A percentile compares a stretch with the other conserved stretches of the same genome.
Evolutionary conservation across 1,139 yeast genomes (phyloP).

Genomic region (Yarrowia galli): DNA sequence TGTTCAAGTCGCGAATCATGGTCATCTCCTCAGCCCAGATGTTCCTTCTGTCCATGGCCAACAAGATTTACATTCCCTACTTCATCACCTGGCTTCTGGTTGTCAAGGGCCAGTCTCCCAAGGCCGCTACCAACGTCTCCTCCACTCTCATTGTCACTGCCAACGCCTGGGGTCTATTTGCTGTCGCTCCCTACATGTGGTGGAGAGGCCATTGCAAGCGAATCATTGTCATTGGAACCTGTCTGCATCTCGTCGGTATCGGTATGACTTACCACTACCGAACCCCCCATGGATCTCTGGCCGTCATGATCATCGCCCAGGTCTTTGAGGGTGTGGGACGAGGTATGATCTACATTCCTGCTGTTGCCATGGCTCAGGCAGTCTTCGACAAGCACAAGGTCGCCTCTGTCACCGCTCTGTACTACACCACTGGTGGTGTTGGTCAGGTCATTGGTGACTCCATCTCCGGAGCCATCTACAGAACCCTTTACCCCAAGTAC

Average conservation of each 20-base stretch:
- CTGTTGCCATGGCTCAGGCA: constrained; percentile 38
- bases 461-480: constrained; percentile 30
- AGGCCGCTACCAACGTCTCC: constrained; percentile 35
- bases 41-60: constrained; percentile 34
- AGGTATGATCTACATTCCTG: constrained; percentile 36
- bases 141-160: constrained; percentile 33
- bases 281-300: constrained; percentile 25
- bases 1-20: constrained; percentile 32
- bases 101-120: constrained; percentile 31
- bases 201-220: constrained; percentile 37
- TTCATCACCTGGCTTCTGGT: constrained; percentile 35
- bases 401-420: constrained; percentile 30
- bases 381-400: constrained; percentile 35
- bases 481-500: constrained; percentile 34
- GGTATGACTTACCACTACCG: constrained; percentile 36
- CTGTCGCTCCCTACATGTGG: constrained; percentile 37
- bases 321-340: constrained; percentile 35
- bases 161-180: constrained; percentile 32
- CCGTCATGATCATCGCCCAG: constrained; percentile 35
- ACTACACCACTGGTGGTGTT: constrained; percentile 33
- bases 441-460: constrained; percentile 29
- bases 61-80: constrained; percentile 32
- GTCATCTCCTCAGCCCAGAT: constrained; percentile 28
- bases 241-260: constrained; percentile 29
- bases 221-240: constrained; percentile 26